Conservation (phyloP, 2,329 filamentous ascomycete genomes). For the Sphaerulina populicola region DNA sequence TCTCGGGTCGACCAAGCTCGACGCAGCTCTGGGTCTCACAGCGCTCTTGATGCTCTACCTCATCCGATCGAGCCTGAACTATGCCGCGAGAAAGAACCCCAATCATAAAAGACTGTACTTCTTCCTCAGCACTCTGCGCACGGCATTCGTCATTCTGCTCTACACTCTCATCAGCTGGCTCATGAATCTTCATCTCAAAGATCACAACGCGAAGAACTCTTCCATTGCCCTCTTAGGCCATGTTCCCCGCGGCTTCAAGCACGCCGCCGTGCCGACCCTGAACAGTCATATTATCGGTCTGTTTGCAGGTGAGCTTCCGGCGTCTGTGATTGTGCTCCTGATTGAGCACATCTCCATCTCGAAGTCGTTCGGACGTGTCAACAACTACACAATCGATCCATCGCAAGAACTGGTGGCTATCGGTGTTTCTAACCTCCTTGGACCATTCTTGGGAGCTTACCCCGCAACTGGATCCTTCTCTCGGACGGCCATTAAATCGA, state of each 20-base stretch:
- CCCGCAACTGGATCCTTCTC: slow-evolving; percentile 93
- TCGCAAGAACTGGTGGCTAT: slow-evolving; percentile 95
- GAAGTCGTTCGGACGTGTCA: slow-evolving; percentile 90
- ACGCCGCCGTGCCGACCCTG: slow-evolving; percentile 65
- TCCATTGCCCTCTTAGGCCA: slow-evolving; percentile 64
- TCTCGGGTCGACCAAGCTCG: slow-evolving; percentile 58
- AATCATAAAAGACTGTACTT: slow-evolving; percentile 67
- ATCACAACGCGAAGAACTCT: slow-evolving; percentile 34
- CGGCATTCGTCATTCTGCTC: slow-evolving; percentile 80
- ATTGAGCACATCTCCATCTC: slow-evolving; percentile 97
- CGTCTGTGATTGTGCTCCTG: slow-evolving; percentile 83
- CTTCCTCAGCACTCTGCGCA: slow-evolving; percentile 83
- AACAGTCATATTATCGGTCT: slow-evolving; percentile 56
- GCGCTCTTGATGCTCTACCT: slow-evolving; percentile 69
- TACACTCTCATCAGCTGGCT: slow-evolving; percentile 89
- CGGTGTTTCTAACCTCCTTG: slow-evolving; percentile 79
- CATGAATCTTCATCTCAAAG: slow-evolving; percentile 57
- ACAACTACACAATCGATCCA: slow-evolving; percentile 92
- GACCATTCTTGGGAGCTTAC: slow-evolving; percentile 85
- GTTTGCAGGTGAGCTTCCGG: slow-evolving; percentile 67
- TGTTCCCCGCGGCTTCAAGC: slow-evolving; percentile 79
- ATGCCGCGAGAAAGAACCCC: slow-evolving; percentile 60
- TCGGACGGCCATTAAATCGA: slow-evolving; percentile 92
- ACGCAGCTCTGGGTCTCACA: slow-evolving; percentile 82
- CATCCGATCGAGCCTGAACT: slow-evolving; percentile 59